Conservation (phyloP, 306 rosid genomes). For the Medicago lupulina region DNA sequence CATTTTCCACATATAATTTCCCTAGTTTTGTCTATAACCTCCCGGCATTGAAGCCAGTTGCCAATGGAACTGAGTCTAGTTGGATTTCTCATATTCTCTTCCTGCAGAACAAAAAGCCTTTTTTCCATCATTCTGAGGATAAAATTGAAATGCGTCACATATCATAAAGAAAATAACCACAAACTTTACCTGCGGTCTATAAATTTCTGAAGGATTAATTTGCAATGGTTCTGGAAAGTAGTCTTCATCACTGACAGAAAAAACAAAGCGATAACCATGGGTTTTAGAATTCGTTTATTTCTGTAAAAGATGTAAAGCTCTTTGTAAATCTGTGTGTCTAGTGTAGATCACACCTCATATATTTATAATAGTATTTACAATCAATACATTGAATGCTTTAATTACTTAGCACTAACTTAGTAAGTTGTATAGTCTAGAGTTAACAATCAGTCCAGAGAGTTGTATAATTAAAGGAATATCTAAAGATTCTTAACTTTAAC, state of each 20-base stretch:
- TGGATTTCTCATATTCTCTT: conserved; percentile 48
- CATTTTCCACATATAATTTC: conserved; percentile 84
- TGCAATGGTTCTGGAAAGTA: conserved; percentile 58
- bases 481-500: no score
- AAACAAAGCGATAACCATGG: conserved; percentile 28
- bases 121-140: conserved; percentile 39
- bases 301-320: no score
- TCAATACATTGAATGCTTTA: no score
- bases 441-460: no score
- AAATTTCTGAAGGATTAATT: conserved; percentile 54
- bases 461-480: no score
- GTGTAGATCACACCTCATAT: no score
- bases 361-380: no score
- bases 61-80: conserved; percentile 55
- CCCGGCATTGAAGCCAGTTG: conserved; percentile 93
- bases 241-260: conserved; percentile 62
- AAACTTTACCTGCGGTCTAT: conserved; percentile 56
- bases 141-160: conserved; percentile 33
- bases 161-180: conserved; percentile 21
- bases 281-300: neutral
- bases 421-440: no score
- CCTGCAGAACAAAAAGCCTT: conserved; percentile 57
- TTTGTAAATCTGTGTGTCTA: no score
- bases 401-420: no score
- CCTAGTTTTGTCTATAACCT: conserved; percentile 55